These are phyloP conservation scores for Fusarium sp. DNA, from an alignment of 2,329 filamentous ascomycete genomes.

Conservation along the genomic window DNA sequence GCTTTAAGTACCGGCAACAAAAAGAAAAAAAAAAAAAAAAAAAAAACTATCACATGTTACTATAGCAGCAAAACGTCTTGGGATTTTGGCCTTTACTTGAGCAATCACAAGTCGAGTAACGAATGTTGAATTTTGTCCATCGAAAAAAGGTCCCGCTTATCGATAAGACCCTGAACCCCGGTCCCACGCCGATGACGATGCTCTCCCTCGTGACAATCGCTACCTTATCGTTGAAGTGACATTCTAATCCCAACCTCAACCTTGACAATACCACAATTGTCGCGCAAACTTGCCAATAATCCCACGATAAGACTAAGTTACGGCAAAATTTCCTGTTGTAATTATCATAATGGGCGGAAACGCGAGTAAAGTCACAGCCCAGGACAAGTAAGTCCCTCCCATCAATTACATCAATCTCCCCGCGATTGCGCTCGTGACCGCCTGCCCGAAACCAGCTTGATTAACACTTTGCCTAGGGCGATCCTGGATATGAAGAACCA, in stretches of 20 bases:
- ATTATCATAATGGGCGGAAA: constrained; percentile 64
- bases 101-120: too few relatives aligned
- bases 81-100: background rate
- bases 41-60: too few relatives aligned
- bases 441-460: background rate
- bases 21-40: too few relatives aligned
- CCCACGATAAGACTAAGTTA: background rate
- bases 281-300: constrained; percentile 1
- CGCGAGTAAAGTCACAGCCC: constrained; percentile 71
- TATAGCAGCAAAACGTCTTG: background rate
- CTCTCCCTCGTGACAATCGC: constrained; percentile 45
- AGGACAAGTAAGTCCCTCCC: constrained; percentile 79
- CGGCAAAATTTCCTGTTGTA: constrained; percentile 11
- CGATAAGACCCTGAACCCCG: constrained; percentile 43
- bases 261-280: constrained; percentile 1
- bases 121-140: constrained; percentile 4
- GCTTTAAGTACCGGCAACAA: too few relatives aligned
- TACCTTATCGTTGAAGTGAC: constrained; percentile 18
- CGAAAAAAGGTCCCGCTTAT: constrained; percentile 35
- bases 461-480: constrained; percentile 68
- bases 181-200: constrained; percentile 46
- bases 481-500: constrained; percentile 98
- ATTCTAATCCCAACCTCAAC: background rate
- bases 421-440: constrained; percentile 35
- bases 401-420: constrained; percentile 20